Evolutionary conservation across 2,329 filamentous ascomycete species (phyloP), one percentile per base, ranked within the genome.

Genomic region (Epichloe sylvatica): DNA sequence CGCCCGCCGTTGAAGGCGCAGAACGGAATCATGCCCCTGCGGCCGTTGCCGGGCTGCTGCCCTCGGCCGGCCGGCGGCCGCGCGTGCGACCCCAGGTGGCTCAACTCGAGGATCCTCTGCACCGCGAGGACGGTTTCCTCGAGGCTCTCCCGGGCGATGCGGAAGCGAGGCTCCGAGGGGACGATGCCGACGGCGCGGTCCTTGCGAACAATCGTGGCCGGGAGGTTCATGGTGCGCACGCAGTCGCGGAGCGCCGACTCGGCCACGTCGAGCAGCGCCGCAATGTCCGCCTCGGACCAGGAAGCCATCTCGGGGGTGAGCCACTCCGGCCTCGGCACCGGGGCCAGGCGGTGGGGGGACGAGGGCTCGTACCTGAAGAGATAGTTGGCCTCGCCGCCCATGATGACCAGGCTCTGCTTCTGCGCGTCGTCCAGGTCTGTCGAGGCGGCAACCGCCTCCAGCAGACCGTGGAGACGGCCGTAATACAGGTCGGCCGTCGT

Each of bases 1-100:
- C 92, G 91, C 11, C 92, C 92, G 49, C 91, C 92, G 65, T 98
- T 98, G 73, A 98, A 98, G 21, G 92, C 92, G 63, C 92, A 98
- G 62, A 97, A 98, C 0, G 92, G 92, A 34, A 98, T 70, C 62
- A 8, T 8, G 7, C 56, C 57, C 51, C 39, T 47, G 21, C 44
- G 43, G 47, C 57, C 52, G 23, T 25, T 6, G 51, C 39, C 56
- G 49, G 51, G 49, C 19, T 50, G 45, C 23, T 23, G 23, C 23
- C 55, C 52, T 35, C 56, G 56, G 39, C 57, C 61, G 6, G 57
- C 56, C 1, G 61, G 59, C 1, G 61, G 59, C 21, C 60, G 63
- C 15, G 62, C 56, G 19, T 59, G 57, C 15, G 59, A 59, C 11
- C 66, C 65, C 59, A 55, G 75, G 65, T 84, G 84, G 33, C 84